Base-by-base conservation (phyloP, 2,329 filamentous ascomycete genomes). In the Pezicula rhizophila region DNA sequence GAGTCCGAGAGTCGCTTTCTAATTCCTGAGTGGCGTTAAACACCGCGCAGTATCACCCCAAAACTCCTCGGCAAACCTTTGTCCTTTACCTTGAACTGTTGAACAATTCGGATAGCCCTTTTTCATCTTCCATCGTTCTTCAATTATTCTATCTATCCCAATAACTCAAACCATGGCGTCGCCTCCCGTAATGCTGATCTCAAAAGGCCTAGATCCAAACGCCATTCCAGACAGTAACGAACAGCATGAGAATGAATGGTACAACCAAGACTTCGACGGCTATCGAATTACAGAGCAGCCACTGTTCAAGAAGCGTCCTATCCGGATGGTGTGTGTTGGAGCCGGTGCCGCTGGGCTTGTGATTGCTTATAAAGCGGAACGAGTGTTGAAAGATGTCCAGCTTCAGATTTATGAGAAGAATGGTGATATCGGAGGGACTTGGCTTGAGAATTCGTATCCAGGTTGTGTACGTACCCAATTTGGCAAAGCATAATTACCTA, bases 371-470 rank as follows among this genome's bases (percentile, higher is more conserved):
- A 76, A 76, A 58, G 14, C 68, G 68, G 50, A 65, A 64, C 31
- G 66, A 67, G 34, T 73, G 8, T 35, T 57, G 4, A 25, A 57
- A 34, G 39, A 59, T 42, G 47, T 56, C 10, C 45, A 54, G 8
- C 34, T 54, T 15, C 46, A 50, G 28, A 31, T 31, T 11, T 31
- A 31, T 31, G 28, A 31, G 28, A 31, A 31, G 28, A 31, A 31
- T 31, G 8, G 8, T 31, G 28, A 31, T 31, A 31, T 31, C 3
- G 28, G 28, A 12, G 28, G 28, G 28, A 31, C 28, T 31, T 31
- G 28, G 50, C 74, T 81, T 26, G 76, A 80, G 54, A 79, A 79
- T 60, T 74, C 72, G 47, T 82, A 78, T 55, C 77, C 75, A 1
- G 77, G 72, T 48, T 69, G 76, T 54, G 23, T 23, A 23, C 23